phyloP scores from a whole-genome alignment of 805 yeast genomes.

The Sugiyamaella qingdaonensis region DNA sequence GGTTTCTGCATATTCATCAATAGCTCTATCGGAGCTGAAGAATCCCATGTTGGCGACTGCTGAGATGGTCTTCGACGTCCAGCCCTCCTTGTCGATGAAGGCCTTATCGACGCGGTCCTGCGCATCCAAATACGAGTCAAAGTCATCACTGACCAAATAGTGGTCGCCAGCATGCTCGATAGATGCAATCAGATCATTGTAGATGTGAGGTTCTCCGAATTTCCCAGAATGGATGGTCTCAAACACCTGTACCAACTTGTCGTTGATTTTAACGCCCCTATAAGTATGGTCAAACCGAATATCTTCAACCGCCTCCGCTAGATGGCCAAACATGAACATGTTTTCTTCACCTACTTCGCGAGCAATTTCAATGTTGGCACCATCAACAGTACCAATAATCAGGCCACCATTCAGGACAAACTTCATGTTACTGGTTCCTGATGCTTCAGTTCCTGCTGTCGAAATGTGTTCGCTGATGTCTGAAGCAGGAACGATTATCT shows the following conservation, averaged over 20 bases:
- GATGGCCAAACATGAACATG: slow-evolving; percentile 85
- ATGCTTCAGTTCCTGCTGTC: slow-evolving; percentile 96
- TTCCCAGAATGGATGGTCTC: slow-evolving; percentile 59
- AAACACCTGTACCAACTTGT: slow-evolving; percentile 59
- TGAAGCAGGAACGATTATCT: slow-evolving; percentile 82
- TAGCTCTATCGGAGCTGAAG: slow-evolving; percentile 86
- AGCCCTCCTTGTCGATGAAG: slow-evolving; percentile 58
- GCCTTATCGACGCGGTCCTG: slow-evolving; percentile 72
- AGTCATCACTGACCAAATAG: slow-evolving; percentile 85
- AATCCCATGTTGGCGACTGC: slow-evolving; percentile 92
- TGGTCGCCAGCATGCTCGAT: slow-evolving; percentile 74
- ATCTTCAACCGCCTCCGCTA: slow-evolving; percentile 85
- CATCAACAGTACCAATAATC: slow-evolving; percentile 93
- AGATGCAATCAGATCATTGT: slow-evolving; percentile 61
- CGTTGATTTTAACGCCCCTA: slow-evolving; percentile 57
- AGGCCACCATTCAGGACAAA: slow-evolving; percentile 92
- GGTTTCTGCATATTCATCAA: slow-evolving; percentile 85
- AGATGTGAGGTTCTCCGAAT: slow-evolving; percentile 65
- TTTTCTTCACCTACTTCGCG: slow-evolving; percentile 92
- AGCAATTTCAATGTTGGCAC: slow-evolving; percentile 93
- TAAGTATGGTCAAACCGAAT: slow-evolving; percentile 70
- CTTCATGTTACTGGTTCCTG: slow-evolving; percentile 95
- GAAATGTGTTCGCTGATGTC: slow-evolving; percentile 92
- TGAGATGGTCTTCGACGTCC: slow-evolving; percentile 72
- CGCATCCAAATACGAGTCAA: slow-evolving; percentile 79